These are phyloP conservation scores for Geotrichum klebahnii DNA, from an alignment of 1,139 yeast species.

Conservation along the genomic window DNA sequence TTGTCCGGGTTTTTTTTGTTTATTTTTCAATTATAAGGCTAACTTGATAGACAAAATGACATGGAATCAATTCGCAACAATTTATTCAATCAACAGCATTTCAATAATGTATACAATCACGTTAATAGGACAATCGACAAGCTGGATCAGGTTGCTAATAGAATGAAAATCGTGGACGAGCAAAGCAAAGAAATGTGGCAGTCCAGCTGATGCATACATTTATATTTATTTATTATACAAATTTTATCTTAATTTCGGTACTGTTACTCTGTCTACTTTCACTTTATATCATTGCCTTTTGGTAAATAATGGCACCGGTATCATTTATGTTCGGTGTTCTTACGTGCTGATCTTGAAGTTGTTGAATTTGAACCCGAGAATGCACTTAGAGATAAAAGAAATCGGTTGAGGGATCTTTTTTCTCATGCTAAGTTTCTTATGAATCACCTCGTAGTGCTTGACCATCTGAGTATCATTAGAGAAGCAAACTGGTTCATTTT, in stretches of 20 bases:
- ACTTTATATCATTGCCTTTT: no score
- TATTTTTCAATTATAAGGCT: constrained; percentile 5
- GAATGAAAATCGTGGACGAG: constrained; percentile 40
- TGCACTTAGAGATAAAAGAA: constrained; percentile 55
- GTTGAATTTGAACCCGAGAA: constrained; percentile 94
- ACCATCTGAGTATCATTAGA: constrained; percentile 96
- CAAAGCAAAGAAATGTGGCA: constrained; percentile 36
- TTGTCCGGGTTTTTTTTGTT: neutral
- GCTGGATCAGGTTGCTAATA: constrained; percentile 44
- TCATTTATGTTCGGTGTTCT: constrained; percentile 8
- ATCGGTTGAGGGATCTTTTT: constrained; percentile 69
- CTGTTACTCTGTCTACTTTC: no score
- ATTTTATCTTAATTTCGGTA: no score
- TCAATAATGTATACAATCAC: constrained; percentile 41
- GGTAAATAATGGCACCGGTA: constrained; percentile 14
- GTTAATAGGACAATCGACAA: constrained; percentile 44
- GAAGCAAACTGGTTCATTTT: constrained; percentile 96
- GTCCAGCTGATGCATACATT: constrained; percentile 25
- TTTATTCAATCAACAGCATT: constrained; percentile 46
- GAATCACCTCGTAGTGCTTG: constrained; percentile 92
- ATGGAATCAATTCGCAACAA: constrained; percentile 37
- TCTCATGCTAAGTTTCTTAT: constrained; percentile 78
- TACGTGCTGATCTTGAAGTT: constrained; percentile 44
- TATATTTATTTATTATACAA: no score
- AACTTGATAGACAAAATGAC: constrained; percentile 32